These are phyloP conservation scores for Pestalotiopsis sp. DNA, from an alignment of 2,329 filamentous ascomycete genomes.

Conservation along the genomic window DNA sequence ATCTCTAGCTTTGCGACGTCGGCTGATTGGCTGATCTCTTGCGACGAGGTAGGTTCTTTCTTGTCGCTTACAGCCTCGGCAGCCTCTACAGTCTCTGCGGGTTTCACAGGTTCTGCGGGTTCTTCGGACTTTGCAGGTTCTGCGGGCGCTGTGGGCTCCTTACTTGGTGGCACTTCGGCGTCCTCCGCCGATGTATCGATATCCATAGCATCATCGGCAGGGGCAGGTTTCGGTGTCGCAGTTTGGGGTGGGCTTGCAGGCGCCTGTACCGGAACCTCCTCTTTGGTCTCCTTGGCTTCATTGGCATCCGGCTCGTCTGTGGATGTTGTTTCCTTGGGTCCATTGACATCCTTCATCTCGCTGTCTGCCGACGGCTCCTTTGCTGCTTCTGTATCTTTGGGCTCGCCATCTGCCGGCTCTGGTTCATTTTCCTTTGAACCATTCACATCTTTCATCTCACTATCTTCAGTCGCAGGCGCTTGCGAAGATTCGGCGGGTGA, in stretches of 20 bases:
- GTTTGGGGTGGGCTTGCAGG: slow-evolving; percentile 1
- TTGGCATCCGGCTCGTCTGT: slow-evolving; percentile 2
- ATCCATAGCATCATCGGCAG: slow-evolving; percentile 30
- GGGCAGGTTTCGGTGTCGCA: neutral
- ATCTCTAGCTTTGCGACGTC: slow-evolving; percentile 34
- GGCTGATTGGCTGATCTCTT: slow-evolving; percentile 32
- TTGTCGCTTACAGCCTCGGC: slow-evolving; percentile 25
- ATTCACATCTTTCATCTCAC: slow-evolving; percentile 21
- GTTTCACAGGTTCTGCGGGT: slow-evolving; percentile 22
- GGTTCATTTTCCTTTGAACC: slow-evolving; percentile 12
- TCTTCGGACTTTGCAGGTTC: slow-evolving; percentile 13
- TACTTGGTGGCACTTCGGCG: slow-evolving; percentile 24
- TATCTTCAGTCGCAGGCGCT: slow-evolving; percentile 19
- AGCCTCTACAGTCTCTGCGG: slow-evolving; percentile 21
- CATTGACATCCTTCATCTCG: slow-evolving; percentile 23
- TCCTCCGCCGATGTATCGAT: slow-evolving; percentile 26
- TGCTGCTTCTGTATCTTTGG: slow-evolving; percentile 10
- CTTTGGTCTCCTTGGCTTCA: neutral
- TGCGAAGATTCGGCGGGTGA: slow-evolving; percentile 7
- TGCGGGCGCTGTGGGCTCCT: slow-evolving; percentile 20
- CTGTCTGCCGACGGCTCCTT: slow-evolving; percentile 16
- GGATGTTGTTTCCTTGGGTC: slow-evolving; percentile 14
- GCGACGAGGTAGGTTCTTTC: slow-evolving; percentile 28
- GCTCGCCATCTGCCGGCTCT: neutral
- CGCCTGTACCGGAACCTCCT: neutral